A percentile compares a stretch with the other conserved stretches of the same genome.
These are phyloP conservation scores for Jackrogersella multiformis DNA, from an alignment of 495 filamentous ascomycete genomes.

Conservation along the genomic window DNA sequence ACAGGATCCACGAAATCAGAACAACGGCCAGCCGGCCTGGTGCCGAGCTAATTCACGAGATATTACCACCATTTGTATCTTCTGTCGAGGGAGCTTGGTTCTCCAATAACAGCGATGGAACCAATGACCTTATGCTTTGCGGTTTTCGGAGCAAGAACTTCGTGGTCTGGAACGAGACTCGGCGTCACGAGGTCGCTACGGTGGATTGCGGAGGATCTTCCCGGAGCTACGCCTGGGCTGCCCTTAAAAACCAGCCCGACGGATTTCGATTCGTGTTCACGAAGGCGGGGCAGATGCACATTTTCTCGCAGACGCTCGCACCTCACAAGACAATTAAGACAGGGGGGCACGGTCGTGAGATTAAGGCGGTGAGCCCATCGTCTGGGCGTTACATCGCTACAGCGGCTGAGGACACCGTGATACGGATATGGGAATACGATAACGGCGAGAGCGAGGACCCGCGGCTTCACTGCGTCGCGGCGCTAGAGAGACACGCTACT, in stretches of 20 bases:
- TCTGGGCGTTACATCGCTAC: slow-evolving; percentile 70
- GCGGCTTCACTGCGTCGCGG: slow-evolving; percentile 62
- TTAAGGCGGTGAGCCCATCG: slow-evolving; percentile 75
- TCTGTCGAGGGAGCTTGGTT: slow-evolving; percentile 76
- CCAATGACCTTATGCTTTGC: slow-evolving; percentile 69
- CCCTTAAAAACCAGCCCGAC: slow-evolving; percentile 43
- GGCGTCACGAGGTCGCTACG: slow-evolving; percentile 68
- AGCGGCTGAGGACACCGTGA: slow-evolving; percentile 87
- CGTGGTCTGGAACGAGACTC: slow-evolving; percentile 78
- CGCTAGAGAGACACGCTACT: slow-evolving; percentile 77
- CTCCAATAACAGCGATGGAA: slow-evolving; percentile 44
- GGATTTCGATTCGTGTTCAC: slow-evolving; percentile 62
- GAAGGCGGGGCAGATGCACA: slow-evolving; percentile 62
- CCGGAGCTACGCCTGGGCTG: slow-evolving; percentile 72
- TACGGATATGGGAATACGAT: slow-evolving; percentile 70
- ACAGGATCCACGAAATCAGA: slow-evolving; percentile 64
- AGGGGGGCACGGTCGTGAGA: slow-evolving; percentile 88
- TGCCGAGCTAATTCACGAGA: slow-evolving; percentile 54
- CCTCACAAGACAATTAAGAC: slow-evolving; percentile 64
- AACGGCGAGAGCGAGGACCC: not conserved
- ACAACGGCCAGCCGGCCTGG: not conserved
- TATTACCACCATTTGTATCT: slow-evolving; percentile 67
- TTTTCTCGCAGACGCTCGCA: slow-evolving; percentile 59
- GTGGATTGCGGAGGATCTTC: slow-evolving; percentile 87
- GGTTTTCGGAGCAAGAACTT: slow-evolving; percentile 84